Percentiles rank a stretch among this genome's conserved stretches.
phyloP scores from a whole-genome alignment of 768 basidiomycete genomes.

The Floccularia luteovirens region DNA sequence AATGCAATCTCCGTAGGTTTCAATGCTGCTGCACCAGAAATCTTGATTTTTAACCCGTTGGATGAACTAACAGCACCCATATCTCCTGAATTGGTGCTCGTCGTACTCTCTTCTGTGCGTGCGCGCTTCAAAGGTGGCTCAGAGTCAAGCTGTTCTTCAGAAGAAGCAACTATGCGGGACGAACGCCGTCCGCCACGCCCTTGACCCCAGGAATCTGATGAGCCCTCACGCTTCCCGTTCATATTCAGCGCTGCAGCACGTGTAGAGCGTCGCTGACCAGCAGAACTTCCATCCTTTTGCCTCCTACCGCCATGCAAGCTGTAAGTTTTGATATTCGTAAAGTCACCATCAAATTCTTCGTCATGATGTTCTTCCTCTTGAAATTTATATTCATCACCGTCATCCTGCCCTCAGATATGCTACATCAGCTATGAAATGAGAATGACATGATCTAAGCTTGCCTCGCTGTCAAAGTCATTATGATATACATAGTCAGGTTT shows the following conservation, averaged over 20 bases:
- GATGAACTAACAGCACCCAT: constrained; percentile 19
- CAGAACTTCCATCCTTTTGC: constrained; percentile 21
- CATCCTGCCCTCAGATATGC: constrained; percentile 36
- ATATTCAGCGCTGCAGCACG: constrained; percentile 38
- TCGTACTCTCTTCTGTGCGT: constrained; percentile 68
- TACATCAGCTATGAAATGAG: constrained; percentile 14
- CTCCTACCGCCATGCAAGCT: constrained; percentile 34
- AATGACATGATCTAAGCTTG: constrained; percentile 23
- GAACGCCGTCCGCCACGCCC: constrained; percentile 79
- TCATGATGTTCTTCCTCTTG: constrained; percentile 65
- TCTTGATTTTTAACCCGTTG: constrained; percentile 39
- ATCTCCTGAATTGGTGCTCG: constrained; percentile 47
- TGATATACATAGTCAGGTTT: constrained; percentile 80
- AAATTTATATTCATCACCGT: constrained; percentile 57
- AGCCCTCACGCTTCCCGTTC: constrained; percentile 46
- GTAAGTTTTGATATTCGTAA: constrained; percentile 29
- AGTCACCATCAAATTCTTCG: constrained; percentile 51
- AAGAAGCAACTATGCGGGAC: constrained; percentile 49
- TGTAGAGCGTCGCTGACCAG: constrained; percentile 44
- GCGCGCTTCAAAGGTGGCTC: constrained; percentile 58
- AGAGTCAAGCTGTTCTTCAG: constrained; percentile 42
- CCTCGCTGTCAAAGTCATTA: constrained; percentile 59
- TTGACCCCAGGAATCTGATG: constrained; percentile 43
- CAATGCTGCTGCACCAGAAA: constrained; percentile 54
- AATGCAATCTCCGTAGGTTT: constrained; percentile 70